phyloP scores from a whole-genome alignment of 2,329 filamentous ascomycete genomes.

The Paracorniculantispora psalliotae region DNA sequence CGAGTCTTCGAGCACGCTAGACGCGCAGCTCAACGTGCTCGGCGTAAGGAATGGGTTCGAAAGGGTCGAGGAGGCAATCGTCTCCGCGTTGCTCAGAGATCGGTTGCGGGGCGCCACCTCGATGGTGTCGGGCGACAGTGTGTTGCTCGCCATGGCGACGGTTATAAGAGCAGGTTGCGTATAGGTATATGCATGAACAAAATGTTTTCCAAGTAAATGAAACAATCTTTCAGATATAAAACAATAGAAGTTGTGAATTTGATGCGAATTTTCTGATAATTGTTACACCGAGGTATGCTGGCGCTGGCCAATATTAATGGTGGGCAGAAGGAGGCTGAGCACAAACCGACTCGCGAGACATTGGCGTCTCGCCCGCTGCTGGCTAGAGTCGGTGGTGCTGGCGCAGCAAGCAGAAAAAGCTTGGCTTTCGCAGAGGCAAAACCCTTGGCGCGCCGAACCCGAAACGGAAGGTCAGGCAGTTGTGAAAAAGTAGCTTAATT shows the following conservation, averaged over 20 bases:
- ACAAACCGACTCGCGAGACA: neutral
- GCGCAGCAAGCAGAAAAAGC: neutral
- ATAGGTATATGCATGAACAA: slow-evolving; percentile 1
- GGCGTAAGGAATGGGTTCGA: slow-evolving; percentile 25
- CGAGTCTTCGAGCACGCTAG: slow-evolving; percentile 19
- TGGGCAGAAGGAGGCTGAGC: slow-evolving; percentile 9
- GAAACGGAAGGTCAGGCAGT: slow-evolving; percentile 6
- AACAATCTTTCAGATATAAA: neutral
- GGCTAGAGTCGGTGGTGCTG: neutral
- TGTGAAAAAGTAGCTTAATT: neutral
- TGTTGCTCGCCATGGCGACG: slow-evolving; percentile 10
- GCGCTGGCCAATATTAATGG: slow-evolving; percentile 6
- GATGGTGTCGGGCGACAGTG: slow-evolving; percentile 10
- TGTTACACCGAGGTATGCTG: neutral
- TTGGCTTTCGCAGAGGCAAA: slow-evolving; percentile 6
- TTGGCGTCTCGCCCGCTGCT: neutral
- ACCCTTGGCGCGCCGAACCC: slow-evolving; percentile 6
- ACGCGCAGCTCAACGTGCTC: slow-evolving; percentile 15
- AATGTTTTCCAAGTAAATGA: neutral
- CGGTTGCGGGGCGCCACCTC: slow-evolving; percentile 12
- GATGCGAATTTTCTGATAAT: neutral
- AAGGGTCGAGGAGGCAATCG: slow-evolving; percentile 14
- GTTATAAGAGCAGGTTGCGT: neutral
- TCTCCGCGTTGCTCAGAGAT: slow-evolving; percentile 18
- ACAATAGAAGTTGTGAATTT: neutral